Base-by-base conservation (phyloP, 2,329 filamentous ascomycete species). In the Hirsutella minnesotensis region DNA sequence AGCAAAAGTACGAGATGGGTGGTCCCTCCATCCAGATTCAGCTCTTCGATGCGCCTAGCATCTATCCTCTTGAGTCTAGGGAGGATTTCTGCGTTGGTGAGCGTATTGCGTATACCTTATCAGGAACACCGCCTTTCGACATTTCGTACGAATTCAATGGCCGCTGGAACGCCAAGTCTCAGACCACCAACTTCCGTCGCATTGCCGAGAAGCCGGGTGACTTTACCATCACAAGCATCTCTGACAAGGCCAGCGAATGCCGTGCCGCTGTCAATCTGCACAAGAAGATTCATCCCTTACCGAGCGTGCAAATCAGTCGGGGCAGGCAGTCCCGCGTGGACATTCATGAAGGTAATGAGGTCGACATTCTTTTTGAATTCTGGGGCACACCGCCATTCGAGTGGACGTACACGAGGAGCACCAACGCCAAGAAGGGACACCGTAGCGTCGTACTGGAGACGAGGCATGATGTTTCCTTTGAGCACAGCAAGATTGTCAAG, bases 301-400 rank as follows among this genome's bases (percentile, higher is more conserved):
- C 92, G 3, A 89, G 84, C 46, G 94, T 95, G 38, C 82, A 82
- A 51, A 86, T 98, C 51, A 90, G 84, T 56, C 85, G 86, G 55
- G 94, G 94, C 24, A 77, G 77, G 47, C 81, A 86, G 46, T 77
- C 81, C 7, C 79, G 84, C 51, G 81, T 94, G 30, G 92, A 96
- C 58, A 98, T 98, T 48, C 94, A 96, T 60, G 90, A 98, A 67
- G 92, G 92, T 52, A 88, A 88, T 47, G 85, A 94, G 59, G 88
- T 92, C 1, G 86, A 95, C 58, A 88, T 98, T 41, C 68, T 87
- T 8, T 96, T 98, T 54, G 86, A 95, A 55, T 98, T 98, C 65
- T 89, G 85, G 69, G 92, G 94, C 44, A 89, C 86, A 5, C 88
- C 92, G 47, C 92, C 92, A 1, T 98, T 98, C 56, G 92, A 96